Base-by-base conservation (phyloP, 2,329 filamentous ascomycete species). In the Plectosphaerella sp. region DNA sequence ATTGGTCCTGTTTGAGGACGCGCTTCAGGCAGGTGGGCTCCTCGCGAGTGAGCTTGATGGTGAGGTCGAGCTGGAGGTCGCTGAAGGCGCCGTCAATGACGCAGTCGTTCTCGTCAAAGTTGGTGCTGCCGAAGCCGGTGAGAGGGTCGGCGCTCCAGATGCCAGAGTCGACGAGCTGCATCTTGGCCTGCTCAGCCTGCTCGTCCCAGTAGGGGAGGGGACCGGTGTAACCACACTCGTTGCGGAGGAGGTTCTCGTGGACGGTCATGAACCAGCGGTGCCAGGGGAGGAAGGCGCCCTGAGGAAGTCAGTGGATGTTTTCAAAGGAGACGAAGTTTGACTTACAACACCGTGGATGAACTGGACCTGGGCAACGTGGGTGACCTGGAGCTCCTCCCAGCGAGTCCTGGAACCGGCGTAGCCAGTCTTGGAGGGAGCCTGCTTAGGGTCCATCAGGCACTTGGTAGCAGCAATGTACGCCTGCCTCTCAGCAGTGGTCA, bases 241-340 rank as follows among this genome's bases (percentile, higher is more conserved):
- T 48, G 4, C 61, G 57, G 6, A 67, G 56, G 1, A 59, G 52
- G 6, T 28, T 51, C 52, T 65, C 65, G 43, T 66, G 63, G 9
- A 62, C 59, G n/a, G 57, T 48, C 57, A 67, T 53, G 36, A 61
- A 57, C n/a, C 60, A 55, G 18, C 64, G 53, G 47, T 66, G 65
- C 52, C 58, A 67, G 5, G 64, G 64, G 9, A 67, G 11, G 9
- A 39, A n/a, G 4, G 48, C 37, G 12, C 53, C 53, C 53, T 55
- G 2, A 16, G 12, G 16, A 10, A 2, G 1, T 39, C 15, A 20
- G 11, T 12, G n/a, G 16, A 3, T 8, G 41, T 18, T 5, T 43
- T 18, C 11, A 7, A 24, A 12, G 5, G 5, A 10, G 10, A 5
- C 1, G 5, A 1, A 14, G 18, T 1, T 11, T 45, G 20, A 43